Conservation (phyloP, 1,139 yeast species). For the Protomyces macrosporus region DNA sequence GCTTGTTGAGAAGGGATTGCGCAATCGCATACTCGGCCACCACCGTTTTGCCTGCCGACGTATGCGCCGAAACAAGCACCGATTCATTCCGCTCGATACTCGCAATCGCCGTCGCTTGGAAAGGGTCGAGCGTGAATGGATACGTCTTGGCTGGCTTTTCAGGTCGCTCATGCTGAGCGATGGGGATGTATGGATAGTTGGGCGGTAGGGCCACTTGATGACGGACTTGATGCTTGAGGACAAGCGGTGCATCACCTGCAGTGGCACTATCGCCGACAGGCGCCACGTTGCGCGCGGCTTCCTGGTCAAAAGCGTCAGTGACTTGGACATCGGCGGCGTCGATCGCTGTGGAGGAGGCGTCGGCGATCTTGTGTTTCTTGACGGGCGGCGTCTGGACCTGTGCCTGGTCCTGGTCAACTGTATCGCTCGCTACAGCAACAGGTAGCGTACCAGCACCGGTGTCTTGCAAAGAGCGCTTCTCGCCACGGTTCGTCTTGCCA, state of each 20-base stretch:
- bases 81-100: conserved; percentile 92
- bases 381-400: background rate
- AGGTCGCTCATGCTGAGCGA: conserved; percentile 66
- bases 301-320: conserved; percentile 84
- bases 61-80: conserved; percentile 96
- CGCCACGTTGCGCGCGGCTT: conserved; percentile 80
- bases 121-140: conserved; percentile 89
- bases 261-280: conserved; percentile 62
- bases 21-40: conserved; percentile 99
- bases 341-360: background rate
- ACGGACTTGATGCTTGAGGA: conserved; percentile 54
- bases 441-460: no score
- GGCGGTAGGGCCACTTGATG: conserved; percentile 98
- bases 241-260: conserved; percentile 38
- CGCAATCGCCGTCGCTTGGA: conserved; percentile 91
- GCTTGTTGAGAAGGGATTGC: conserved; percentile 81
- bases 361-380: conserved; percentile 2
- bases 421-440: no score
- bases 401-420: background rate
- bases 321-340: conserved; percentile 40
- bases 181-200: conserved; percentile 78
- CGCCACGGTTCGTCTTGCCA: background rate
- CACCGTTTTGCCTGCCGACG: conserved; percentile 98
- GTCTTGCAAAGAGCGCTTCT: background rate
- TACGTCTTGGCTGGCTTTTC: conserved; percentile 65